Conservation (phyloP, 768 basidiomycete species). For the Pisolithus orientalis region DNA sequence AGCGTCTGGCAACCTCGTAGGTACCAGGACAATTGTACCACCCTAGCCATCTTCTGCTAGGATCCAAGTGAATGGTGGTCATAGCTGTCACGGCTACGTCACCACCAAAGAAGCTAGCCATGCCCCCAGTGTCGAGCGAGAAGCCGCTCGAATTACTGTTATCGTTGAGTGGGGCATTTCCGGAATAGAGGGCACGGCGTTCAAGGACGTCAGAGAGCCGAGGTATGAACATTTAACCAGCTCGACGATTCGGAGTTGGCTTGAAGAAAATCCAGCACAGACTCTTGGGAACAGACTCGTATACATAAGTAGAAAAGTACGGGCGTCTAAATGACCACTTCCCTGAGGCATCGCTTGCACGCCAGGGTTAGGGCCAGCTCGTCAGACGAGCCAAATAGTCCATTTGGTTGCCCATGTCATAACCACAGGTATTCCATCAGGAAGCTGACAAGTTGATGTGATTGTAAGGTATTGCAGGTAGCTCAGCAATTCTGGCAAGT, state of each 20-base stretch:
- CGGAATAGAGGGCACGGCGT: not conserved
- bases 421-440: too few relatives aligned
- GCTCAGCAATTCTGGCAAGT: too few relatives aligned
- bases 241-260: not conserved
- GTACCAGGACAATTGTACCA: constrained; percentile 23
- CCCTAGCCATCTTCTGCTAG: constrained; percentile 15
- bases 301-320: too few relatives aligned
- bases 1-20: constrained; percentile 16
- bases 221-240: not conserved
- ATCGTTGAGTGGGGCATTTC: not conserved
- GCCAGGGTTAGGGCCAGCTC: too few relatives aligned
- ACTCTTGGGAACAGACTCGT: too few relatives aligned
- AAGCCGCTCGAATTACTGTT: not conserved
- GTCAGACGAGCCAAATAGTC: too few relatives aligned
- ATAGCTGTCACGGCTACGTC: constrained; percentile 20
- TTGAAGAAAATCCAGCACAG: too few relatives aligned
- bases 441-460: too few relatives aligned
- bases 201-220: not conserved
- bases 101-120: constrained; percentile 21
- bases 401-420: too few relatives aligned
- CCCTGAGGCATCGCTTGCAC: too few relatives aligned
- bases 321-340: too few relatives aligned
- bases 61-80: constrained; percentile 14
- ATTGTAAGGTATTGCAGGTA: too few relatives aligned
- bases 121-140: constrained; percentile 11